phyloP scores from a whole-genome alignment of 108 stramenopile species.

The Skeletonema costatum region DNA sequence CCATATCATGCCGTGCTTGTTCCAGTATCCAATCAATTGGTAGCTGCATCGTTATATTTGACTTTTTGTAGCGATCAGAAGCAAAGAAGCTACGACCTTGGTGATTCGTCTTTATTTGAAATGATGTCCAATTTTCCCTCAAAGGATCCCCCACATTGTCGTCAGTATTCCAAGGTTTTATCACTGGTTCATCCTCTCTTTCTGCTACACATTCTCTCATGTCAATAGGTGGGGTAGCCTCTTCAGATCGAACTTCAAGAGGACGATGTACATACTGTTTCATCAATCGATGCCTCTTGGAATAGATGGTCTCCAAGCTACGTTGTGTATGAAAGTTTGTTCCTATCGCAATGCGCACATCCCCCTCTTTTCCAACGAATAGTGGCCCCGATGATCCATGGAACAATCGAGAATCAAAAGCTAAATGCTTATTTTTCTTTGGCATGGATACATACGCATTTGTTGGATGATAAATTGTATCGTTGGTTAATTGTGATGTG shows the following conservation, averaged over 20 bases:
- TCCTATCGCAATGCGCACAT: not conserved
- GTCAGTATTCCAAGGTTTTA: not conserved
- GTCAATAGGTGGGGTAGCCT: not conserved
- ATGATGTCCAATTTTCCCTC: not conserved
- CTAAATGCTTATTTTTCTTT: not conserved
- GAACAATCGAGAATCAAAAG: not conserved
- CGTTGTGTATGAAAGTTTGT: not conserved
- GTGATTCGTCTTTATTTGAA: not conserved
- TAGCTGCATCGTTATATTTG: not conserved
- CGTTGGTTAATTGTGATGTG: not conserved
- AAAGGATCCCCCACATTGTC: not conserved
- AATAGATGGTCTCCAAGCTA: not conserved
- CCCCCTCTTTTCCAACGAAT: not conserved
- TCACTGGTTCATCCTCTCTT: not conserved
- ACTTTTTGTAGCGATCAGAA: not conserved
- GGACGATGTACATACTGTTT: not conserved
- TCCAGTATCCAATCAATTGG: not conserved
- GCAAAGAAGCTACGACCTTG: not conserved
- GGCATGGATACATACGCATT: not conserved
- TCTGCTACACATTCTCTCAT: not conserved
- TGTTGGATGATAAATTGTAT: conserved; percentile 1
- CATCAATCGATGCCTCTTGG: not conserved
- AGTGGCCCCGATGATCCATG: not conserved
- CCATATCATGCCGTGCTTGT: not conserved
- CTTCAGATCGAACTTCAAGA: not conserved